These are phyloP conservation scores for Waltiozyma sp. DNA, from an alignment of 1,139 yeast species.

Conservation along the genomic window DNA sequence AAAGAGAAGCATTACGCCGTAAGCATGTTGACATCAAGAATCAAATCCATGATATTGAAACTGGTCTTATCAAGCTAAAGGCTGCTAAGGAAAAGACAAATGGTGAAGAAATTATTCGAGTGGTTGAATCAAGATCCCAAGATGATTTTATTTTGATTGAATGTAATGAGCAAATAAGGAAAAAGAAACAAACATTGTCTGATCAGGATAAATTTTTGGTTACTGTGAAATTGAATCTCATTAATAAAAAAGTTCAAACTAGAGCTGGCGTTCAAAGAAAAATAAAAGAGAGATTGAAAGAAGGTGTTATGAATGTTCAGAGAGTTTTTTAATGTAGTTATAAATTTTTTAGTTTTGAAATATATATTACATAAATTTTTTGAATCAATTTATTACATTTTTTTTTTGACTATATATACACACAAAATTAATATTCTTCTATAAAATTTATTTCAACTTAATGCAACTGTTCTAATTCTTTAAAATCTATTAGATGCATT, in stretches of 20 bases:
- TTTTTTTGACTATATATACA: too few species aligned
- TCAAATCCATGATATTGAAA: neutral
- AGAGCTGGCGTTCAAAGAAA: neutral
- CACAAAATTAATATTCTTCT: too few species aligned
- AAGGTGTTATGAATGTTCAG: neutral
- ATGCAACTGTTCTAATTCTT: too few species aligned
- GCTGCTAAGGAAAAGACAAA: neutral
- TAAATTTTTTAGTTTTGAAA: too few species aligned
- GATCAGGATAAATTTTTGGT: neutral
- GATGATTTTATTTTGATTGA: neutral
- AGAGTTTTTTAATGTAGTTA: neutral
- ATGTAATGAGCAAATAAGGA: too few species aligned
- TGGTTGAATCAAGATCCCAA: neutral
- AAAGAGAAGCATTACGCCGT: neutral
- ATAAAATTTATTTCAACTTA: too few species aligned
- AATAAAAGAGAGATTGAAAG: neutral
- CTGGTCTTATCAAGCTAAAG: neutral
- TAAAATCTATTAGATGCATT: too few species aligned
- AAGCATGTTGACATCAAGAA: neutral
- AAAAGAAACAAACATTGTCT: too few species aligned
- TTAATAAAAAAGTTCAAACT: neutral
- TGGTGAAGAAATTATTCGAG: neutral
- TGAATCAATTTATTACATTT: too few species aligned
- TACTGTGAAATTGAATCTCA: neutral
- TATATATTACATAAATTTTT: too few species aligned